These are phyloP conservation scores for Pseudotulostoma volvatum DNA, from an alignment of 495 filamentous ascomycete genomes.

Conservation along the genomic window DNA sequence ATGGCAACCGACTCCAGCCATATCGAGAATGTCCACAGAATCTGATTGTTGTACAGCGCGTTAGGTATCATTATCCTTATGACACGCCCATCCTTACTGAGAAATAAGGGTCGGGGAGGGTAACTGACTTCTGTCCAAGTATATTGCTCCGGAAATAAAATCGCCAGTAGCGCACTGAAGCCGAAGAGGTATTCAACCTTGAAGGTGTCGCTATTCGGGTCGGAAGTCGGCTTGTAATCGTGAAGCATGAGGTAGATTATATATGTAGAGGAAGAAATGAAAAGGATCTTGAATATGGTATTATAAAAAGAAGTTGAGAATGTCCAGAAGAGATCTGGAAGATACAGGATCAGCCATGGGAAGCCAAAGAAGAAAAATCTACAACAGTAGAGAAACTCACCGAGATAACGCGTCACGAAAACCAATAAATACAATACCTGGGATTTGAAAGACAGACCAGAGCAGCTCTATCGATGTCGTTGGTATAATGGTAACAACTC, in stretches of 20 bases:
- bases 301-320: conserved; percentile 69
- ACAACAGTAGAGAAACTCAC: conserved; percentile 34
- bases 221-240: conserved; percentile 89
- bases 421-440: conserved; percentile 87
- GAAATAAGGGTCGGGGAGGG: too few relatives aligned
- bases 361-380: background rate
- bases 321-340: conserved; percentile 74
- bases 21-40: conserved; percentile 92
- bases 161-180: conserved; percentile 56
- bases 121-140: conserved; percentile 43
- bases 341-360: too few relatives aligned
- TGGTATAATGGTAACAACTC: too few relatives aligned
- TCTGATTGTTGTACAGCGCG: too few relatives aligned
- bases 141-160: conserved; percentile 75
- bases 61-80: too few relatives aligned
- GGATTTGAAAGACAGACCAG: conserved; percentile 95
- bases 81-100: too few relatives aligned
- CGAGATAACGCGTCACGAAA: conserved; percentile 83
- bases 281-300: conserved; percentile 87
- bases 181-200: conserved; percentile 82
- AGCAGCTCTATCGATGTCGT: conserved; percentile 84
- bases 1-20: conserved; percentile 96
- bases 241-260: conserved; percentile 93
- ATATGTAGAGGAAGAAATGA: conserved; percentile 77
- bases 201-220: conserved; percentile 91